Evolutionary conservation across 495 filamentous ascomycete genomes (phyloP), one percentile per base, ranked within the genome.

Genomic region (Beverwykella pulmonaria): DNA sequence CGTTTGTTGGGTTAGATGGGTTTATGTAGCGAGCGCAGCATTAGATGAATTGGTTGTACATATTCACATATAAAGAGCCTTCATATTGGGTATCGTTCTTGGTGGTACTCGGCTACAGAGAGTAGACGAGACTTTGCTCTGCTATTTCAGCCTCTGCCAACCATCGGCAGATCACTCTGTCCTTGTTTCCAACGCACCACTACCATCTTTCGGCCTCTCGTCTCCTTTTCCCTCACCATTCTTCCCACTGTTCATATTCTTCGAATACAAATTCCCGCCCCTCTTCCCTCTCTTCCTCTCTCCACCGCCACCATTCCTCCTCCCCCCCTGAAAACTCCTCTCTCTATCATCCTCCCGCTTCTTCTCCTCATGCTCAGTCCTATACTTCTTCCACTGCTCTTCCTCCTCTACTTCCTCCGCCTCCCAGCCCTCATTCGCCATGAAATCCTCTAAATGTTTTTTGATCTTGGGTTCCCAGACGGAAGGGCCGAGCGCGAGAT

Each of bases 391-490:
- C 52, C 47, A 56, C 26, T 34, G 47, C 26, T 72, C 66, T 26
- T 59, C 67, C 14, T 56, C 61, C 10, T 49, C 62, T 3, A 70
- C 61, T 52, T 63, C 57, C 46, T 65, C 50, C 5, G 26, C 49
- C 32, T 68, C 61, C 61, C 65, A 68, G 17, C 59, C 63, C 55
- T 75, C 65, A 68, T 82, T 77, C 86, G 53, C 68, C 63, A 75
- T 69, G 68, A 88, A 93, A 10, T 81, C 78, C 47, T 84, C 75
- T 14, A 97, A 75, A 77, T 90, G 83, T 12, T 75, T 75, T 71
- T 85, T 74, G 1, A 97, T 81, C 72, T 92, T 86, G 10, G 91
- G 88, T 0, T 81, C 91, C 93, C 93, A 97, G 9, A 91, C 84
- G 0, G 88, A 84, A 73, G 96, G 92, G 1, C 90, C 90, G 57